phyloP scores from a whole-genome alignment of 305 asterid species.

The Fraxinus dipetala region DNA sequence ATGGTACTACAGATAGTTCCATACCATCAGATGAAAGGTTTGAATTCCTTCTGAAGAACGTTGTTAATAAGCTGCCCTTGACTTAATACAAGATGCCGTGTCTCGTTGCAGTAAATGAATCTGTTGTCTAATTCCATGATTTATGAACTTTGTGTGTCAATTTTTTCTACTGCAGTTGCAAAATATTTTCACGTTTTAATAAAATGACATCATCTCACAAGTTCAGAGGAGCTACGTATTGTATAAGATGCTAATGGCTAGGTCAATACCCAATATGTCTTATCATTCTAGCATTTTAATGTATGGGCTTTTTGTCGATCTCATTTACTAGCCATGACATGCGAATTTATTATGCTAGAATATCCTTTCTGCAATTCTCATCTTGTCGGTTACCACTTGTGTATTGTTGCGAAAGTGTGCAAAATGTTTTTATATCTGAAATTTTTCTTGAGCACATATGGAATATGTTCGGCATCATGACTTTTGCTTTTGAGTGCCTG shows the following conservation, averaged over 20 bases:
- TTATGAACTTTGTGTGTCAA: not conserved
- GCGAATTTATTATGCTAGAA: not conserved
- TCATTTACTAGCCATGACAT: not conserved
- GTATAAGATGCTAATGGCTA: not conserved
- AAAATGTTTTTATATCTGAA: not conserved
- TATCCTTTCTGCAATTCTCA: not conserved
- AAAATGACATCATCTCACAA: not conserved
- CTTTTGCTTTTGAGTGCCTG: not conserved
- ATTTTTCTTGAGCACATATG: not conserved
- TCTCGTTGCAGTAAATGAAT: constrained; percentile 15
- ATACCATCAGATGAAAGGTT: constrained; percentile 83
- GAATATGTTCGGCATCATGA: not conserved
- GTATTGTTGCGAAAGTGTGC: not conserved
- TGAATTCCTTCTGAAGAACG: constrained; percentile 27
- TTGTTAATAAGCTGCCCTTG: constrained; percentile 14
- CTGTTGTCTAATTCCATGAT: constrained; percentile 10
- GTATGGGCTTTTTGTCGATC: not conserved
- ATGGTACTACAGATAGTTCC: constrained; percentile 80
- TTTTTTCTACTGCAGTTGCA: not conserved
- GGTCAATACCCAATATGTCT: not conserved
- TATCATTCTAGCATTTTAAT: not conserved
- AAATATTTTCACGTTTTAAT: not conserved
- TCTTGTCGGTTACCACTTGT: not conserved
- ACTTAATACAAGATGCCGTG: not conserved
- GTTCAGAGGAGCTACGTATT: not conserved